Base-by-base conservation (phyloP, 1,284 basidiomycete species). In the Papiliotrema terrestris region DNA sequence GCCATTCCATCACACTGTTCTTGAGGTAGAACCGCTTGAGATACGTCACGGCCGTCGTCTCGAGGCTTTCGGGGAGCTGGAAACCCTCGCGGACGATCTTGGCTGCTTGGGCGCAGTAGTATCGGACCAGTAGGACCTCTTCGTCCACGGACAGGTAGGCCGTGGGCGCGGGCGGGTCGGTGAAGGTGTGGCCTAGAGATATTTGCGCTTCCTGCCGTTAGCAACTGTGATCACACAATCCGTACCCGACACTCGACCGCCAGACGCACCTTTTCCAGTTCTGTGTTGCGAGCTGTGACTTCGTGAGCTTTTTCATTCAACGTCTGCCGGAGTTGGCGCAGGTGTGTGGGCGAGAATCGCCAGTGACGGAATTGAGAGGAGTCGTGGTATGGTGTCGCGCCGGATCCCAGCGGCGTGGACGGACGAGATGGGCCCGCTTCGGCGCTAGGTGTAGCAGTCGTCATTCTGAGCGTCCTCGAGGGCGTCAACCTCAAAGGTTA, bases 1-100 rank as follows among this genome's bases (percentile, higher is more conserved):
- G 96, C 85, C 91, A 97, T 72, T 98, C 94, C 93, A 98, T 97
- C 51, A 93, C 91, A 1, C 93, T 97, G 70, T 98, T 98, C 77
- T 90, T 88, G 52, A 98, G 82, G 73, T 98, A 99, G 78, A 99
- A 98, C 4, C 96, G 83, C 73, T 98, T 98, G 62, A 99, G 80
- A 73, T 94, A 98, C 45, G 83, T 86, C 55, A 91, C 84, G 0
- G 93, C 91, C 1, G 94, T 97, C 0, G 92, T 88, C 72, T 95
- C 91, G 2, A 98, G 91, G 65, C 89, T 86, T 66, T 96, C 91
- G 0, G 91, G 88, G 63, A 96, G 88, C 19, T 86, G 84, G 69
- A 97, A 93, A 55, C 86, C 85, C 1, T 71, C 52, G 43, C 84
- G 83, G 67, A 89, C 96, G 50, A 98, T 81, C 61, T 88, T 86